These are phyloP conservation scores for Pseudopithomyces maydicus DNA, from an alignment of 2,329 filamentous ascomycete genomes.

Conservation along the genomic window DNA sequence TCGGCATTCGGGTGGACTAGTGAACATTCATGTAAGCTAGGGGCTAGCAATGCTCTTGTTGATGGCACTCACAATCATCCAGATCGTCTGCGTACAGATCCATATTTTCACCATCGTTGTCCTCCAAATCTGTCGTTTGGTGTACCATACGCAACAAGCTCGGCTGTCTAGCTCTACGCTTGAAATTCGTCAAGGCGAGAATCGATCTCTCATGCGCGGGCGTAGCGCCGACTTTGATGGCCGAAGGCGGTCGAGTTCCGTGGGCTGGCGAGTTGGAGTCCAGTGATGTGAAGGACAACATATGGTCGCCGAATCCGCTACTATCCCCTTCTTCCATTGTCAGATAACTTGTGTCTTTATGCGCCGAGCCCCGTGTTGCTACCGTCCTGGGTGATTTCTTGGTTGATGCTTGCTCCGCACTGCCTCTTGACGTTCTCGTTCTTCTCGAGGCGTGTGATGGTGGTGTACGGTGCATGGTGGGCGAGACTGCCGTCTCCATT, in stretches of 20 bases:
- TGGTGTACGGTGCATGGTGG: slow-evolving; percentile 26
- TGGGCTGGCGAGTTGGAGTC: slow-evolving; percentile 41
- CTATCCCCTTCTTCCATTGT: slow-evolving; percentile 25
- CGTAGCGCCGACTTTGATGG: slow-evolving; percentile 50
- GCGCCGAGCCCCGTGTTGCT: slow-evolving; percentile 7
- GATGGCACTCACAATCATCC: slow-evolving; percentile 41
- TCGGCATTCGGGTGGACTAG: slow-evolving; percentile 65
- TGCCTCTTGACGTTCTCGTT: slow-evolving; percentile 22
- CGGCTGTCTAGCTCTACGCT: slow-evolving; percentile 53
- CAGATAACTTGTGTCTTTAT: slow-evolving; percentile 4
- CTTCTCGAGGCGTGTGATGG: slow-evolving; percentile 21
- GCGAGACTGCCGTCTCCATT: not conserved
- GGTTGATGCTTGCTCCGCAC: slow-evolving; percentile 20
- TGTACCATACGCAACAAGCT: slow-evolving; percentile 57
- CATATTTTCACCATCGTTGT: slow-evolving; percentile 50
- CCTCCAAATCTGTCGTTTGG: slow-evolving; percentile 51
- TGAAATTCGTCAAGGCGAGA: slow-evolving; percentile 57
- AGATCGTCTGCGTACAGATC: slow-evolving; percentile 39
- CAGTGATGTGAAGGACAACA: slow-evolving; percentile 38
- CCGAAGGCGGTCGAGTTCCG: slow-evolving; percentile 49
- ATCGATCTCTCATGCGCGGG: slow-evolving; percentile 53
- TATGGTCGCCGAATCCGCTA: slow-evolving; percentile 38
- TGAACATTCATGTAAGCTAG: not conserved
- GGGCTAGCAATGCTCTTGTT: not conserved
- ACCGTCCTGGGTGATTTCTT: slow-evolving; percentile 16